Evolutionary conservation across 73 alveolate genomes (phyloP).

Genomic region (Paramecium caudatum): DNA sequence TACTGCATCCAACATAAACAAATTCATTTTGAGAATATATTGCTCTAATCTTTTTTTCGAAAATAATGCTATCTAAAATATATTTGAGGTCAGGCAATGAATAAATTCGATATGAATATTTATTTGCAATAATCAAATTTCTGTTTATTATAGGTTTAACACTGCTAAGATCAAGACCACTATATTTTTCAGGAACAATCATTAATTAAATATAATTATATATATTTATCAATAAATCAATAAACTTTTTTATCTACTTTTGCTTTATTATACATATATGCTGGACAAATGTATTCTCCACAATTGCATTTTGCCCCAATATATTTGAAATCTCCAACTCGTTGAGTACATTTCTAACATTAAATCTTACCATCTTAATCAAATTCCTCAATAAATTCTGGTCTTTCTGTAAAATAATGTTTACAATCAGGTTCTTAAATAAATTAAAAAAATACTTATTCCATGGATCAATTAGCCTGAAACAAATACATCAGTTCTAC

Average conservation of each 20-base stretch:
- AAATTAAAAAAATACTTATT: neutral
- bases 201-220: conserved; percentile 46
- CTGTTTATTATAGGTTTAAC: conserved; percentile 39
- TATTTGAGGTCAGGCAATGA: conserved; percentile 47
- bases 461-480: neutral
- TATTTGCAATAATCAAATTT: conserved; percentile 43
- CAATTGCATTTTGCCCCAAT: conserved; percentile 59
- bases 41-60: conserved; percentile 53
- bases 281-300: conserved; percentile 49
- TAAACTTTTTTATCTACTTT: conserved; percentile 29
- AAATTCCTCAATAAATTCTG: neutral
- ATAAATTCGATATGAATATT: conserved; percentile 48
- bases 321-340: conserved; percentile 44
- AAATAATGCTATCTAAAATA: conserved; percentile 26
- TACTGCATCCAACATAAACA: conserved; percentile 44
- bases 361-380: conserved; percentile 44
- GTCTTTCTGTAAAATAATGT: conserved; percentile 42
- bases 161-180: conserved; percentile 32
- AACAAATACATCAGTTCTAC: conserved; percentile 16
- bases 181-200: conserved; percentile 51
- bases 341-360: conserved; percentile 25
- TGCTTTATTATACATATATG: conserved; percentile 18
- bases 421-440: neutral
- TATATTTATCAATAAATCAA: too few relatives aligned
- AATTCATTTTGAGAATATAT: conserved; percentile 35